phyloP scores from a whole-genome alignment of 305 asterid species.

The Ruellia speciosa region DNA sequence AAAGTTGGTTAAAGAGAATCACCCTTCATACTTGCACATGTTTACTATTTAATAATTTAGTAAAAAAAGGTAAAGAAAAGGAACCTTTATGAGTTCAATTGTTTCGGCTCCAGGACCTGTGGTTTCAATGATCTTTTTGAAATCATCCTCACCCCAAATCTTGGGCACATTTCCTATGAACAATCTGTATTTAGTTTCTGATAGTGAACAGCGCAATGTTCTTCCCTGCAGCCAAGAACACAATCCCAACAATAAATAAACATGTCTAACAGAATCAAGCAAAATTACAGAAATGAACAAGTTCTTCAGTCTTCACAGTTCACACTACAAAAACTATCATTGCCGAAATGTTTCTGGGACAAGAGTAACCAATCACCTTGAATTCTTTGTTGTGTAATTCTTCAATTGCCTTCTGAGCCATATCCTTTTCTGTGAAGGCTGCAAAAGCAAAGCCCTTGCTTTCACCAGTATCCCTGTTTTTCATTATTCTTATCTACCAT shows the following conservation, averaged over 20 bases:
- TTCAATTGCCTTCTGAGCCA: conserved; percentile 82
- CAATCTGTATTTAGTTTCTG: conserved; percentile 82
- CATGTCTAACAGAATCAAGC: conserved; percentile 7
- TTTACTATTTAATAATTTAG: conserved; percentile 17
- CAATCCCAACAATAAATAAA: conserved; percentile 5
- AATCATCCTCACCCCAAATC: conserved; percentile 72
- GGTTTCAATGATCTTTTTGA: conserved; percentile 53
- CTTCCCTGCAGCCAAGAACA: conserved; percentile 59
- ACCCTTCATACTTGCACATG: conserved; percentile 13
- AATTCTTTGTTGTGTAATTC: conserved; percentile 74
- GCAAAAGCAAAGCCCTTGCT: conserved; percentile 96
- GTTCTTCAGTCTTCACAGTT: not conserved
- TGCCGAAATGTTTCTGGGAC: conserved; percentile 8
- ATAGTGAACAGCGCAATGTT: conserved; percentile 72
- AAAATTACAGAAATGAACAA: conserved; percentile 9
- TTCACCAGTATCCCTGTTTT: conserved; percentile 89
- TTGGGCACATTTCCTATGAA: conserved; percentile 89
- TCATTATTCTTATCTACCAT: conserved; percentile 71
- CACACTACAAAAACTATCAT: not conserved
- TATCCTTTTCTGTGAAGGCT: conserved; percentile 70
- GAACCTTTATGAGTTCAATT: conserved; percentile 84
- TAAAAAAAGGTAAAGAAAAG: conserved; percentile 3
- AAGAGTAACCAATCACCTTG: conserved; percentile 44
- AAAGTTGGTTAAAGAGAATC: conserved; percentile 19
- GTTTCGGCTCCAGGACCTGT: conserved; percentile 90